phyloP scores from a whole-genome alignment of 208 protist genomes.

The Ichthyophonus hoferi region DNA sequence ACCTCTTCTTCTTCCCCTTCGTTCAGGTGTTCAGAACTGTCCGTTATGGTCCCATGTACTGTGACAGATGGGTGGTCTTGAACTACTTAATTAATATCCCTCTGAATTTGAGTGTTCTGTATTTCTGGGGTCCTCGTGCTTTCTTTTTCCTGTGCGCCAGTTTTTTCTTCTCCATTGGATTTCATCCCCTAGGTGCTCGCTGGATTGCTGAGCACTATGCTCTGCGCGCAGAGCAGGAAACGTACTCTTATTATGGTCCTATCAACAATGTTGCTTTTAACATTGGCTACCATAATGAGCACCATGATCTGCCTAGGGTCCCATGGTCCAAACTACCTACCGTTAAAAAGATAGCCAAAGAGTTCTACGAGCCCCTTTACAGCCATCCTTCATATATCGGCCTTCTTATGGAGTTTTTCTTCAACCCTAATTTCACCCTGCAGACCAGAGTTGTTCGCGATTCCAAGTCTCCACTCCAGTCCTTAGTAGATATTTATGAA shows the following conservation, averaged over 20 bases:
- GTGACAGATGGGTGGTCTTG: not conserved
- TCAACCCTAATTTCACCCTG: constrained; percentile 66
- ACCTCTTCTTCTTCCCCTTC: constrained; percentile 42
- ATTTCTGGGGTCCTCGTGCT: constrained; percentile 1
- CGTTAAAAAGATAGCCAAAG: constrained; percentile 77
- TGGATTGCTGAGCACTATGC: constrained; percentile 37
- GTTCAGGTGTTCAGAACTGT: constrained; percentile 33
- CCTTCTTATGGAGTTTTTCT: constrained; percentile 73
- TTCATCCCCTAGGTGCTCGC: constrained; percentile 22
- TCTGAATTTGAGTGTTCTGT: constrained; percentile 21
- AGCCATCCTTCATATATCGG: constrained; percentile 71
- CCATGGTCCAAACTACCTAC: constrained; percentile 75
- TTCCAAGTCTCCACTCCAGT: too few relatives aligned
- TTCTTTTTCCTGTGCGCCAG: constrained; percentile 15
- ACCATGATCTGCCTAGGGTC: constrained; percentile 92
- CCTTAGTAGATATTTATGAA: too few relatives aligned
- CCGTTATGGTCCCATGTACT: constrained; percentile 14
- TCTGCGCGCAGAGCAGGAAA: constrained; percentile 66
- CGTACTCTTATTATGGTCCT: constrained; percentile 89
- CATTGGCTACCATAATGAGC: constrained; percentile 90
- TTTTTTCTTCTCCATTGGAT: constrained; percentile 28
- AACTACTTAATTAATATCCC: constrained; percentile 1
- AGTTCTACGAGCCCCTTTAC: constrained; percentile 80
- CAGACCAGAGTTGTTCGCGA: constrained; percentile 62
- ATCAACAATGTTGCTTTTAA: constrained; percentile 80